Base-by-base conservation (phyloP, 371 early-diverging fungal species). In the Mucor mucedo region DNA sequence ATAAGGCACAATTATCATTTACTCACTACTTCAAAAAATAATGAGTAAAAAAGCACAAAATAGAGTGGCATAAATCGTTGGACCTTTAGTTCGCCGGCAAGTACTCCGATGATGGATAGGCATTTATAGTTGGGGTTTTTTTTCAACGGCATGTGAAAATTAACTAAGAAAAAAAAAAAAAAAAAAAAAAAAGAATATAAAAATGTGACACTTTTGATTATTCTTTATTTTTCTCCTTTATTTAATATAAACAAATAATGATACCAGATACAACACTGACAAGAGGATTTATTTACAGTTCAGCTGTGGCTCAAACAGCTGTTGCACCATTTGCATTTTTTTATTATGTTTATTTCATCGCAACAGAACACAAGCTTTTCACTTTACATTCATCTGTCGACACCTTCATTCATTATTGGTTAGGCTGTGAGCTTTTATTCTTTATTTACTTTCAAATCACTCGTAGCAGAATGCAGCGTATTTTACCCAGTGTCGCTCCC, bases 391-490 rank as follows among this genome's bases (percentile, higher is more conserved):
- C 76, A 38, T 70, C 74, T 40, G 33, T 74, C 42, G 69, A 77
- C 48, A 63, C 68, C 28, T 63, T 75, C 44, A 47, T 83, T 16
- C 81, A 85, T 56, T 73, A 79, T 21, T 85, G 84, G 84, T 67
- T 85, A 58, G 83, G 79, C 0, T 65, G 75, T 28, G 86, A 85
- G 55, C 62, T 85, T 5, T 56, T 85, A 39, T 85, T 84, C 54
- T 85, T 78, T 54, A 58, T 85, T 4, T 80, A 76, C 40, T 85
- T 83, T 40, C 78, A 83, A 74, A 75, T 77, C 32, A 74, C 79
- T n/a, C 71, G 76, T 5, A 74, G 68, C 32, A 76, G 78, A 28
- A 75, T 80, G 66, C 86, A 85, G 55, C 55, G 63, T 41, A 33
- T 73, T 56, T 52, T 71, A 60, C 55, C 68, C 14, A 54, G 71